Conservation (phyloP, 352 stramenopile genomes). For the Globisporangium carolinianum region DNA sequence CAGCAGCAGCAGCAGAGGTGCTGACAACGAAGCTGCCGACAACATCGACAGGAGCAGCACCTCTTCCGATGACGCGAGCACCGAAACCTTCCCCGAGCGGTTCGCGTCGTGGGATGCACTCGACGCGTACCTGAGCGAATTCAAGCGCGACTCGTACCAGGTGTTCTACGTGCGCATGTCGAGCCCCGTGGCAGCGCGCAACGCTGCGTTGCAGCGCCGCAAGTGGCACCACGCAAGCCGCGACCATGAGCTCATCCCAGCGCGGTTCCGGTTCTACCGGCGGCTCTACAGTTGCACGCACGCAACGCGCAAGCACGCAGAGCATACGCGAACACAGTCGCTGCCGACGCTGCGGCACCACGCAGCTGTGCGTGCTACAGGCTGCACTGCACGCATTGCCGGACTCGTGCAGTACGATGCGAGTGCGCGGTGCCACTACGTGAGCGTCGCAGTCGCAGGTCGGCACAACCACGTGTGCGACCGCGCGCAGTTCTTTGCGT, state of each 20-base stretch:
- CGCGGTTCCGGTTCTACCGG: slow-evolving; percentile 2
- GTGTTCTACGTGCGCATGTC: not conserved
- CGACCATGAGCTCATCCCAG: slow-evolving; percentile 4
- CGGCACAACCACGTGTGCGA: slow-evolving; percentile 5
- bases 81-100: not conserved
- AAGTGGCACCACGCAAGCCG: not conserved
- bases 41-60: too few relatives aligned
- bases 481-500: slow-evolving; percentile 1
- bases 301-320: not conserved
- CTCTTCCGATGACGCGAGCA: too few relatives aligned
- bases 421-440: not conserved
- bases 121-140: slow-evolving; percentile 1
- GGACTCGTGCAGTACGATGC: not conserved
- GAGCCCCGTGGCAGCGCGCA: not conserved
- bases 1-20: too few relatives aligned
- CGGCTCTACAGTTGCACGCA: slow-evolving; percentile 4
- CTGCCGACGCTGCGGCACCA: not conserved
- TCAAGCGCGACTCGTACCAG: not conserved
- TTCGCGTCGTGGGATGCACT: slow-evolving; percentile 2
- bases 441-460: not conserved
- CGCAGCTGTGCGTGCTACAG: not conserved
- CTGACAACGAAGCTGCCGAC: too few relatives aligned
- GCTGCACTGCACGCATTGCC: slow-evolving; percentile 1
- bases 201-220: not conserved
- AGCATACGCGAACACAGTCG: not conserved